Base-by-base conservation (phyloP, 345 rosid genomes). In the Turnera subulata region DNA sequence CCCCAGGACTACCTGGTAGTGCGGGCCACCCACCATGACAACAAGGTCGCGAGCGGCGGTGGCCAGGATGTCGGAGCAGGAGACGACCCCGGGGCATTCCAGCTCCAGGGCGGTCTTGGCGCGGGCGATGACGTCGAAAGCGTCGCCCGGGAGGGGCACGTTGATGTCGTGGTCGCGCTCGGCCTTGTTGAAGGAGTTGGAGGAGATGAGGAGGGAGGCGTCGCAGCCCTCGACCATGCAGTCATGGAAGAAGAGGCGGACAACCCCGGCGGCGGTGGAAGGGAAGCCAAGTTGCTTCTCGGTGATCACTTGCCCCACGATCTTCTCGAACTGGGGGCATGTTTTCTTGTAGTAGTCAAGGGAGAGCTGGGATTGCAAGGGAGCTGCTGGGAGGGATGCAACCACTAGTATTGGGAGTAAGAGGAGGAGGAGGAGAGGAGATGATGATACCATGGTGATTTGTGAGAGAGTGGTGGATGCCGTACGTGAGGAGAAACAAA, bases 221-320 rank as follows among this genome's bases (percentile, higher is more conserved):
- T 50, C 57, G 24, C 57, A 50, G 29, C 65, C 65, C 12, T 61
- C 57, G 0, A 61, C 42, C n/a, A 52, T 39, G 58, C 65, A 61
- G 50, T 61, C 65, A 57, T 61, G 65, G 65, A 61, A 61, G 65
- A 61, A 61, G 29, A 61, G 58, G 42, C 65, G 65, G 29, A 61
- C 42, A 16, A 55, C 43, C 42, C 56, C 65, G 11, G 65, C 57
- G 22, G 65, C 65, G 19, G 65, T 51, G 57, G 39, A 18, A 5
- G 65, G 65, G 50, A n/a, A 19, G 25, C 19, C 23, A 12, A 61
- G 51, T 52, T 61, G 65, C 40, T 61, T 50, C 38, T 51, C 25
- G 13, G 65, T 16, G 50, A 42, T 24, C 12, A 50, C 39, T 43
- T 51, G 49, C 6, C 7, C 17, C 57, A 61, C 25, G 56, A 61